These are phyloP conservation scores for Wickerhamomyces pijperi DNA, from an alignment of 805 yeast genomes.

Conservation along the genomic window DNA sequence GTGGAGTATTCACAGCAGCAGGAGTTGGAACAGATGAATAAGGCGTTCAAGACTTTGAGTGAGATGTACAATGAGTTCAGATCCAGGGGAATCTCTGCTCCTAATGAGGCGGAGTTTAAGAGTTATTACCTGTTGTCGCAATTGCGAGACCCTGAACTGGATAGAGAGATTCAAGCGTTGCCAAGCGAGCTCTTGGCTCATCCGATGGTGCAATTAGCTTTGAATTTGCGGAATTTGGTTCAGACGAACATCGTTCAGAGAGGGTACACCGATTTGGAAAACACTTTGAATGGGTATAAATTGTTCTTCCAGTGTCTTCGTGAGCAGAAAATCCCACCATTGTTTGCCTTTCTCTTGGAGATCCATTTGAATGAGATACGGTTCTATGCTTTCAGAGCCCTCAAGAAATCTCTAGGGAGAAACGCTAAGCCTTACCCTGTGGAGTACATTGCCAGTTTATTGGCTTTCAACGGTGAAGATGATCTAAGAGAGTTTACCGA, in stretches of 20 bases:
- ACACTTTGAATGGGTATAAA: conserved; percentile 46
- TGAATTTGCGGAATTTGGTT: conserved; percentile 54
- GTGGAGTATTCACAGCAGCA: conserved; percentile 86
- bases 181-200: conserved; percentile 48
- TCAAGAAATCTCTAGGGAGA: conserved; percentile 59
- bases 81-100: conserved; percentile 53
- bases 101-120: conserved; percentile 88
- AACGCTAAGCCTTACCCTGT: conserved; percentile 51
- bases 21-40: conserved; percentile 88
- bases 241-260: conserved; percentile 48
- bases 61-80: conserved; percentile 81
- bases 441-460: conserved; percentile 30
- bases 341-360: conserved; percentile 67
- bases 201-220: conserved; percentile 54
- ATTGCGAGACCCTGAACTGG: conserved; percentile 75
- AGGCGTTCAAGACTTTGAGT: conserved; percentile 76
- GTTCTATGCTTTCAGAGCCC: conserved; percentile 56
- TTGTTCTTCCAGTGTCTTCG: conserved; percentile 52
- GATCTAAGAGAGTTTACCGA: conserved; percentile 46
- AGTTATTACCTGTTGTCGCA: conserved; percentile 78
- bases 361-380: conserved; percentile 72
- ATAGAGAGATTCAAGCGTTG: conserved; percentile 57
- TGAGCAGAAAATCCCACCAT: conserved; percentile 43
- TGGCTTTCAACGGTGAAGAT: conserved; percentile 58
- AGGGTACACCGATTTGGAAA: conserved; percentile 41